Base-by-base conservation (phyloP, 371 early-diverging fungal species). In the Phascolomyces articulosus region DNA sequence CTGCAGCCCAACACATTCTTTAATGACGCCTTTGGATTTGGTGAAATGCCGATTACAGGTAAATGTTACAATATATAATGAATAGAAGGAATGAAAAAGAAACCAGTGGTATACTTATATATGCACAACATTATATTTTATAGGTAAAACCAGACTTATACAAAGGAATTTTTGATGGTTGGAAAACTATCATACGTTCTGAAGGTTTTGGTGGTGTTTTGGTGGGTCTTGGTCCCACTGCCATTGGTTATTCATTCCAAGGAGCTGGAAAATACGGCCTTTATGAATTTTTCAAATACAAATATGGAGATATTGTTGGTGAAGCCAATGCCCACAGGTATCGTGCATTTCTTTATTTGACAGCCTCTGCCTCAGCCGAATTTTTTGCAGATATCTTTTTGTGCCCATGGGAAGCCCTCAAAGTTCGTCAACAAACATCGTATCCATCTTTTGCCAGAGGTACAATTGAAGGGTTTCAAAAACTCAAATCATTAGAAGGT, bases 211-310 rank as follows among this genome's bases (percentile, higher is more conserved):
- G 82, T 59, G 94, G 91, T 31, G 65, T 95, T 41, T 88, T 82
- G 66, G 93, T 90, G 27, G 95, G 95, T 34, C 79, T 86, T 16
- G 86, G 84, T 13, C 95, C 96, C 24, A 95, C 96, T 34, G 77
- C 88, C 55, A 72, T 91, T 40, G 96, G 96, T n/a, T 95, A 95
- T 82, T 93, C 90, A 60, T 71, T 90, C 31, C 96, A 95, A 79
- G 96, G 96, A 55, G 84, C 86, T 66, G 88, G 91, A 75, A 96
- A 96, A 84, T 96, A 90, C 78, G 96, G 96, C 41, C 82, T 91
- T 60, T 93, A 94, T 77, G 96, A 96, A 58, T 84, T 84, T 60
- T 93, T 91, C 78, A 93, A 95, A 77, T 85, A 90, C 78, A 73
- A 80, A 60, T 91, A 87, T 72, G 66, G 86, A 58, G 75, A 83